Evolutionary conservation across 2,329 filamentous ascomycete species (phyloP).

Genomic region (Nothopassalora personata): DNA sequence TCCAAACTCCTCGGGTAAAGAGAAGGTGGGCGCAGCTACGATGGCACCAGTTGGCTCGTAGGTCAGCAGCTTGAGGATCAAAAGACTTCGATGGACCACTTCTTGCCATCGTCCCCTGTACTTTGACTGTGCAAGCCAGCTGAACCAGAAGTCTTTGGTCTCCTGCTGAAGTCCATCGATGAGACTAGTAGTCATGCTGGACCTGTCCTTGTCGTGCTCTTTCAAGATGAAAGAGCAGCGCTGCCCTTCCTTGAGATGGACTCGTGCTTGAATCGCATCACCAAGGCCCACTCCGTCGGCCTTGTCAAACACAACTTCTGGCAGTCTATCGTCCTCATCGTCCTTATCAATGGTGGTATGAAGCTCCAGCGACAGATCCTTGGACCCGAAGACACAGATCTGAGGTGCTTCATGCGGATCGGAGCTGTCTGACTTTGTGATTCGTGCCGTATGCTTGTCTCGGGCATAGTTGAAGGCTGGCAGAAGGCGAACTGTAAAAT

Average conservation of each 20-base stretch:
- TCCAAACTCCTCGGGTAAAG: slow-evolving; percentile 41
- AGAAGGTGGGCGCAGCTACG: not conserved
- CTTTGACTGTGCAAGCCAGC: not conserved
- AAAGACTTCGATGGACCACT: not conserved
- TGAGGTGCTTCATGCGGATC: not conserved
- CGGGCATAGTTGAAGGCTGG: not conserved
- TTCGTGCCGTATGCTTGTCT: not conserved
- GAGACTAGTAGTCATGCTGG: not conserved
- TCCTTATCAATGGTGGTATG: not conserved
- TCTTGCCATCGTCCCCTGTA: not conserved
- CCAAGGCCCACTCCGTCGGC: not conserved
- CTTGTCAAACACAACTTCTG: not conserved
- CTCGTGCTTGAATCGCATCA: not conserved
- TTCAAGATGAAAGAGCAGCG: not conserved
- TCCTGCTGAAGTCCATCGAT: not conserved
- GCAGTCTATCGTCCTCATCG: not conserved
- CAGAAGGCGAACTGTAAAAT: not conserved
- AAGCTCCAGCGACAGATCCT: not conserved
- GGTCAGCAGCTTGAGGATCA: not conserved
- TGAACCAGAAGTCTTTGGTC: not conserved
- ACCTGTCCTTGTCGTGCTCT: not conserved
- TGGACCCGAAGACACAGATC: not conserved
- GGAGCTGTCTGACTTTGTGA: not conserved
- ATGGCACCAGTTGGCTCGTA: not conserved
- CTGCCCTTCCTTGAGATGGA: not conserved